phyloP scores from a whole-genome alignment of 2,329 filamentous ascomycete species.

The Exophiala sp. region DNA sequence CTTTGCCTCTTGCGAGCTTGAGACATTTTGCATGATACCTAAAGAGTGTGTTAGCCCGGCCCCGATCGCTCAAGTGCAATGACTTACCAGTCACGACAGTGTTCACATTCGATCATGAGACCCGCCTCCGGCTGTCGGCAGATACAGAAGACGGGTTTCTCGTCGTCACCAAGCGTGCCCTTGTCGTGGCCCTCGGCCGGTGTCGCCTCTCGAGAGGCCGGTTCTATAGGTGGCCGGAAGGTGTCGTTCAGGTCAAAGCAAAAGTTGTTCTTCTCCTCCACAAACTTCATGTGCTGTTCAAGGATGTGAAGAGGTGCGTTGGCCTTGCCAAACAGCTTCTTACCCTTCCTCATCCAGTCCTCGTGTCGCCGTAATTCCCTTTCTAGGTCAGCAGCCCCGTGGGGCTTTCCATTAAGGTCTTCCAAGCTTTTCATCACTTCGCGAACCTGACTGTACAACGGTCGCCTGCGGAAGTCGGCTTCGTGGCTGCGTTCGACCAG shows the following conservation, averaged over 20 bases:
- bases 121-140: constrained; percentile 88
- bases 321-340: constrained; percentile 95
- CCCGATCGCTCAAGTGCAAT: neutral
- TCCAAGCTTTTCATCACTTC: constrained; percentile 82
- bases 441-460: constrained; percentile 82
- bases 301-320: constrained; percentile 95
- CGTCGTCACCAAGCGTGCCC: constrained; percentile 46
- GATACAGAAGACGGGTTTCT: constrained; percentile 90
- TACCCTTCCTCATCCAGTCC: constrained; percentile 98
- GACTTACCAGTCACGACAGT: constrained; percentile 91
- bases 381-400: constrained; percentile 84
- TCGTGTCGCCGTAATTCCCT: constrained; percentile 92
- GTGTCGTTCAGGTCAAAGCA: constrained; percentile 91
- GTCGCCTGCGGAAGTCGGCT: constrained; percentile 68
- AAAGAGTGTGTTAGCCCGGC: constrained; percentile 29
- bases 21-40: constrained; percentile 98
- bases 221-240: constrained; percentile 83
- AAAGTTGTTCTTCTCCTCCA: constrained; percentile 78
- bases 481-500: constrained; percentile 73
- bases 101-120: constrained; percentile 99
- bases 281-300: constrained; percentile 88
- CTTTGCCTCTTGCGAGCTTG: constrained; percentile 94
- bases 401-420: constrained; percentile 86
- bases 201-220: constrained; percentile 74
- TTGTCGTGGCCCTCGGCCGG: constrained; percentile 52